Evolutionary conservation across 1,139 yeast genomes (phyloP).

Genomic region (Suhomyces choctaworum): DNA sequence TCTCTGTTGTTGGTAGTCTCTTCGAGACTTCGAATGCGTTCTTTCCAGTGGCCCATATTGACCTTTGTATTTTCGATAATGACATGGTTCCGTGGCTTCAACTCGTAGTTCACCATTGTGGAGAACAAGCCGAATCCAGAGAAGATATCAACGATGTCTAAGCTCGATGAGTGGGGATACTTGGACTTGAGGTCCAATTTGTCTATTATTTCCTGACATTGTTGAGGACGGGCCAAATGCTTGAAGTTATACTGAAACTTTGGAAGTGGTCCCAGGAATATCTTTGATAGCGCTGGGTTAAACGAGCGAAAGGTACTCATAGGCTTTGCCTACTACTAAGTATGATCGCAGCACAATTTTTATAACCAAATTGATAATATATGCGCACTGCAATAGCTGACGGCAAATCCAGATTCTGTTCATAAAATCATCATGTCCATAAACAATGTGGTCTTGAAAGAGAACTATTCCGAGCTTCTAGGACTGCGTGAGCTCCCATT

Average conservation of each 20-base stretch:
- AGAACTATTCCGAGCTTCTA: constrained; percentile 21
- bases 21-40: constrained; percentile 24
- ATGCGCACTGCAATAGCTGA: too few species aligned
- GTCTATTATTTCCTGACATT: constrained; percentile 44
- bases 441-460: constrained; percentile 30
- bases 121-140: constrained; percentile 58
- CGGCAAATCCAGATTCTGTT: too few species aligned
- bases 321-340: not conserved
- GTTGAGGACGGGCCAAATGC: constrained; percentile 24
- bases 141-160: constrained; percentile 67
- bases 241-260: constrained; percentile 26
- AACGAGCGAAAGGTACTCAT: constrained; percentile 25
- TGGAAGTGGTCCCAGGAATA: constrained; percentile 21
- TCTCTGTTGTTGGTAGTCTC: constrained; percentile 26
- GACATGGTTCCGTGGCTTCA: constrained; percentile 61
- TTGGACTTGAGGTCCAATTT: constrained; percentile 39
- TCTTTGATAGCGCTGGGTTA: constrained; percentile 31
- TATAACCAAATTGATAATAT: too few species aligned
- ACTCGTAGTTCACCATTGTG: constrained; percentile 52
- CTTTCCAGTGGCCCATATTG: constrained; percentile 33
- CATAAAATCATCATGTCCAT: constrained; percentile 42
- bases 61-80: constrained; percentile 54
- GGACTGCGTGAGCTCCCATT: constrained; percentile 25
- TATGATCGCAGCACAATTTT: not conserved
- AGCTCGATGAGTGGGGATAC: constrained; percentile 42